These are phyloP conservation scores for Trametes meyenii DNA, from an alignment of 768 basidiomycete species.

Conservation along the genomic window DNA sequence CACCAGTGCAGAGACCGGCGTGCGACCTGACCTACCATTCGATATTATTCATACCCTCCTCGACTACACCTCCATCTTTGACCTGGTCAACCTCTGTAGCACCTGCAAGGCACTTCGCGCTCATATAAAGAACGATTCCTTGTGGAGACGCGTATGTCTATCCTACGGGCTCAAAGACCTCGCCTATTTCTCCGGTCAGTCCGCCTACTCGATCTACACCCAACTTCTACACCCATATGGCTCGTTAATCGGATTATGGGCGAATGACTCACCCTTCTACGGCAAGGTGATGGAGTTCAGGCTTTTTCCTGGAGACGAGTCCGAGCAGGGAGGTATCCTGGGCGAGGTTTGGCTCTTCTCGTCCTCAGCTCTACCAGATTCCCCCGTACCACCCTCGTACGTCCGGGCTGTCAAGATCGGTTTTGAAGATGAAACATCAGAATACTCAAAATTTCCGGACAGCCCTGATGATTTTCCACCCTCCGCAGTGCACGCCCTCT, in stretches of 20 bases:
- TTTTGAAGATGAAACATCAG: conserved; percentile 4
- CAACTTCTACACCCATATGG: conserved; percentile 24
- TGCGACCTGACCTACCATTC: conserved; percentile 12
- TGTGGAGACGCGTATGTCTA: conserved; percentile 19
- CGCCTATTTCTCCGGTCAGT: conserved; percentile 8
- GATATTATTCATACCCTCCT: conserved; percentile 22
- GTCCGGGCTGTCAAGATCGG: conserved; percentile 17
- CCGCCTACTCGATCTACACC: conserved; percentile 22
- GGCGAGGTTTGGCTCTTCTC: conserved; percentile 25
- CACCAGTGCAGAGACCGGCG: too few relatives aligned
- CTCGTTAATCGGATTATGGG: conserved; percentile 25
- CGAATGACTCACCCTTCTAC: conserved; percentile 25
- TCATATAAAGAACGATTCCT: conserved; percentile 12
- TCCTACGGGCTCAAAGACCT: conserved; percentile 20
- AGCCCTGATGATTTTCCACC: not conserved
- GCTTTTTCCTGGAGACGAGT: conserved; percentile 9
- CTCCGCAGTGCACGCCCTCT: conserved; percentile 1
- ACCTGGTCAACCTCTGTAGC: conserved; percentile 18
- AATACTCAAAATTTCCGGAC: not conserved
- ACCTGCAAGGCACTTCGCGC: conserved; percentile 18
- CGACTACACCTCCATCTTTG: conserved; percentile 4
- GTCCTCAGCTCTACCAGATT: not conserved
- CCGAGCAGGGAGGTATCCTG: conserved; percentile 22
- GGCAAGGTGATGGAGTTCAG: conserved; percentile 28
- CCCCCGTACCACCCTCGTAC: conserved; percentile 9